phyloP scores from a whole-genome alignment of 2,329 filamentous ascomycete species.

The Fusarium cicatricum region DNA sequence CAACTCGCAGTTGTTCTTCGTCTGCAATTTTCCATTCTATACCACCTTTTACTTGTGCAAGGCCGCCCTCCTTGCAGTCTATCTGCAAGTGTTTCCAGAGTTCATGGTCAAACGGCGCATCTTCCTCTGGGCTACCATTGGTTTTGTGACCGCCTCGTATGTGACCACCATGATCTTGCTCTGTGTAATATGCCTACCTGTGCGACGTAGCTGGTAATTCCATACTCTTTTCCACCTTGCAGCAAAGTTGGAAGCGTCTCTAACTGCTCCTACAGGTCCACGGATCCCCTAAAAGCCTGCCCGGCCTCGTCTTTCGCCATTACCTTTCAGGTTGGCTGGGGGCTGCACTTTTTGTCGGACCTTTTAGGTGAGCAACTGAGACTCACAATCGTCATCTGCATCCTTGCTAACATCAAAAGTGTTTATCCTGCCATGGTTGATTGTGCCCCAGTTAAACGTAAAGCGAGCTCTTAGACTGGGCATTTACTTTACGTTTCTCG shows the following conservation, averaged over 20 bases:
- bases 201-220: slow-evolving; percentile 17
- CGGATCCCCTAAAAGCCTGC: background rate
- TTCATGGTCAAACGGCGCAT: slow-evolving; percentile 29
- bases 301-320: background rate
- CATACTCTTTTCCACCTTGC: background rate
- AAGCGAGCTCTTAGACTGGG: slow-evolving; percentile 9
- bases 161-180: background rate
- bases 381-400: fast-evolving
- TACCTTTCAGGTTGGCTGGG: slow-evolving; percentile 24
- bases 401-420: slow-evolving; percentile 4
- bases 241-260: background rate
- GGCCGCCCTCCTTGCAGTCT: slow-evolving; percentile 27
- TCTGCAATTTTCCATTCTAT: slow-evolving; percentile 26
- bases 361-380: background rate
- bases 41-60: slow-evolving; percentile 37
- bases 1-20: slow-evolving; percentile 15
- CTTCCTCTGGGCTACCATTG: slow-evolving; percentile 21
- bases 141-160: background rate
- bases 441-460: slow-evolving; percentile 15
- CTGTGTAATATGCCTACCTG: slow-evolving; percentile 4
- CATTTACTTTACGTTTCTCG: slow-evolving; percentile 29
- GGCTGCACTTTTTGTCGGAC: slow-evolving; percentile 18
- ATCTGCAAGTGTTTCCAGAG: slow-evolving; percentile 13
- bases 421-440: slow-evolving; percentile 26
- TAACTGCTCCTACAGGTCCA: background rate